Base-by-base conservation (phyloP, 805 yeast species). In the Diddensiella santjacobensis region DNA sequence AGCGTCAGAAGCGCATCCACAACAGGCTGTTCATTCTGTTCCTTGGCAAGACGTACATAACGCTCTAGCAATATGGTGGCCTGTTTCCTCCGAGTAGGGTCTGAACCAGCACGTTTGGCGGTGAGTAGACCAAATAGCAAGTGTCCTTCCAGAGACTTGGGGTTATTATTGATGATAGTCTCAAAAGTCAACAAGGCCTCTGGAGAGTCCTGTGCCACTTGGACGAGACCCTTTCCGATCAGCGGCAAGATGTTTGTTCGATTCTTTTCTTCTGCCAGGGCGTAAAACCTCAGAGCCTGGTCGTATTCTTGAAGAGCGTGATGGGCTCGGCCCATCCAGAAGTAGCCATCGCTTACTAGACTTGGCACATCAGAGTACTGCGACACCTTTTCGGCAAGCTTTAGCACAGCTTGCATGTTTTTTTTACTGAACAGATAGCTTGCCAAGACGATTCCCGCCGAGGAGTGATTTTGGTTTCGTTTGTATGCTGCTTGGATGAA, bases 121-220 rank as follows among this genome's bases (percentile, higher is more conserved):
- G 86, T 84, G 35, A 89, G 67, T 58, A 84, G 65, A 22, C 98
- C 98, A 31, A 89, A 70, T 36, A 88, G 76, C 37, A 70, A 56
- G 52, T 79, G 75, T 2, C 85, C 83, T 65, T 90, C 96, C 38
- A 83, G 69, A 43, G 84, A 75, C 59, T 81, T 83, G 19, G 87
- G 83, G 58, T 81, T 75, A 15, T 75, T 70, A 56, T 83, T 80
- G 48, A 82, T 74, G 40, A 87, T 71, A 40, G 79, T 78, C 62
- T 91, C 98, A 59, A 87, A 85, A 0, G 96, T 81, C 54, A 90
- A 75, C 55, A 84, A 79, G 10, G 98, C 93, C 62, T 90, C 97
- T 8, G 78, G 62, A 36, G 84, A 78, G 41, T 82, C 83, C 62
- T 90, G 82, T 45, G 80, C 74, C 46, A 84, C 77, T 61, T 88